Conservation (phyloP, 129 eudicot species). For the Erigeron canadensis region DNA sequence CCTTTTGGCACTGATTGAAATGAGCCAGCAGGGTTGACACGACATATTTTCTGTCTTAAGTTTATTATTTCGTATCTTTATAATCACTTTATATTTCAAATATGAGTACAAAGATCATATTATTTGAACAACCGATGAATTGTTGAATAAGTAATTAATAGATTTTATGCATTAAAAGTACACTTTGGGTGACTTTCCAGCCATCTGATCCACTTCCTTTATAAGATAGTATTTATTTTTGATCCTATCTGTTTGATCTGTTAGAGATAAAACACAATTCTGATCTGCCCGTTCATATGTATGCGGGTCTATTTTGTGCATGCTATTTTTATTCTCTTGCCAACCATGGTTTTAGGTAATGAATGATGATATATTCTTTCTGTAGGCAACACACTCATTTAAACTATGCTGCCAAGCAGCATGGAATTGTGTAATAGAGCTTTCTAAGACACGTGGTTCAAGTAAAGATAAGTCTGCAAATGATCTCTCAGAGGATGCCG, state of each 20-base stretch:
- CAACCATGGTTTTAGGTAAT: conserved; percentile 11
- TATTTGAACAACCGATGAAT: neutral
- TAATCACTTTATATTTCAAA: no score
- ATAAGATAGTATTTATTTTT: no score
- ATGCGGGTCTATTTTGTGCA: neutral
- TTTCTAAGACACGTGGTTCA: conserved; percentile 39
- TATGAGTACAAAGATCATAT: no score
- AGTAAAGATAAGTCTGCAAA: conserved; percentile 36
- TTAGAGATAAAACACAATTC: neutral
- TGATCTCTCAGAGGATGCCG: conserved; percentile 48
- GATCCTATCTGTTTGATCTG: neutral
- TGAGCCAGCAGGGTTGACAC: no score
- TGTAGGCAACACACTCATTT: conserved; percentile 66
- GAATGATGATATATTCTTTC: conserved; percentile 19
- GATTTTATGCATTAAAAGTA: neutral
- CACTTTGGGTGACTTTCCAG: neutral
- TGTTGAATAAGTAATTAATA: neutral
- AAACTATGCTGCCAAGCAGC: conserved; percentile 73
- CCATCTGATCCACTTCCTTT: no score
- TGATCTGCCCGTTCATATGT: no score
- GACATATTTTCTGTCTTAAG: no score
- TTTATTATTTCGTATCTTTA: no score
- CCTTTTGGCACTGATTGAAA: no score
- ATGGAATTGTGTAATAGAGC: conserved; percentile 55
- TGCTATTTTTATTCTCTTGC: neutral